Conservation (phyloP, 257 asterid genomes). For the Salvia rosmarinus region DNA sequence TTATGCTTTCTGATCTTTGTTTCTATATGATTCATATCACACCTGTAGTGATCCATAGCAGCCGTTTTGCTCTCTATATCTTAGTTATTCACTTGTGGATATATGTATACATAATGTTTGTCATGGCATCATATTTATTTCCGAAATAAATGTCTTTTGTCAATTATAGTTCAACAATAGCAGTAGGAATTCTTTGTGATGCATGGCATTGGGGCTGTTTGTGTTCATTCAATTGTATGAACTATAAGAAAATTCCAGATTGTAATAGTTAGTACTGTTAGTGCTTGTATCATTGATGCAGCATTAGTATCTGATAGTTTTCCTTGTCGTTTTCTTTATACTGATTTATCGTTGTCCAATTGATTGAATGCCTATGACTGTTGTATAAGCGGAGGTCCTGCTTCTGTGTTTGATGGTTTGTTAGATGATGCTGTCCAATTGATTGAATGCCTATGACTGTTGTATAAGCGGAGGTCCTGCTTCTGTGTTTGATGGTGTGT, state of each 20-base stretch:
- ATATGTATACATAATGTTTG: too few relatives aligned
- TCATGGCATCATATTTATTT: neutral
- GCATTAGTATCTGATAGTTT: neutral
- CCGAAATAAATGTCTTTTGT: neutral
- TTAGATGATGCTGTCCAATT: too few relatives aligned
- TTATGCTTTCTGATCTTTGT: neutral
- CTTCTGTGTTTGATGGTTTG: too few relatives aligned
- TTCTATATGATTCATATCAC: neutral
- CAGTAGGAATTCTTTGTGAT: constrained; percentile 5
- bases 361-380: too few relatives aligned
- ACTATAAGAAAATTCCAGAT: neutral
- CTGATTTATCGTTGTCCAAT: neutral
- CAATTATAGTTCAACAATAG: neutral
- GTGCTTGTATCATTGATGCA: neutral
- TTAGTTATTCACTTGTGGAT: too few relatives aligned
- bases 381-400: too few relatives aligned
- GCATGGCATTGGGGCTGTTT: neutral
- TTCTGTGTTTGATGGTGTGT: too few relatives aligned
- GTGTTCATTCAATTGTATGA: neutral
- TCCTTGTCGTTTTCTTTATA: neutral
- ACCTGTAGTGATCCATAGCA: constrained; percentile 3
- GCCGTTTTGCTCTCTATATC: neutral
- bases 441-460: neutral
- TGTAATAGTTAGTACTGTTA: neutral
- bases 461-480: neutral